Conservation (phyloP, 768 basidiomycete genomes). For the Glaciozyma antarctica region DNA sequence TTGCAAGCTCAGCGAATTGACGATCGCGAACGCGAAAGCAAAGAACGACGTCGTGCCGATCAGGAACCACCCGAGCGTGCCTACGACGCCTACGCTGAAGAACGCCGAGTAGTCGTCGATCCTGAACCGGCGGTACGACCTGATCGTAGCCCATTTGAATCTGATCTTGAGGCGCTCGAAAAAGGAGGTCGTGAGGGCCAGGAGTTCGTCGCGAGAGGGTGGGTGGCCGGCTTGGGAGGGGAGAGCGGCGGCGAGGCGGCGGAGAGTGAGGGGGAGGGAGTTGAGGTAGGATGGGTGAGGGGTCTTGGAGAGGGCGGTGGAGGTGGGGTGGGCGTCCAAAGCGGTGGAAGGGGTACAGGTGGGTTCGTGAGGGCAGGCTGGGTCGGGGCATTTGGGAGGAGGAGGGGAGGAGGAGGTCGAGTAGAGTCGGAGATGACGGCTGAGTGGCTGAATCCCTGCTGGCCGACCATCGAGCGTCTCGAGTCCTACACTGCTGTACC, state of each 20-base stretch:
- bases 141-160: constrained; percentile 96
- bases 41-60: constrained; percentile 97
- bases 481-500: not conserved
- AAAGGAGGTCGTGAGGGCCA: constrained; percentile 76
- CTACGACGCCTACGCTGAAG: constrained; percentile 88
- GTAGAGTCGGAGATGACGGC: not conserved
- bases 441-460: not conserved
- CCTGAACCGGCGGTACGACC: constrained; percentile 87
- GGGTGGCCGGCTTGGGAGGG: constrained; percentile 48
- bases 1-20: constrained; percentile 62
- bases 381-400: not conserved
- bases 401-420: not conserved
- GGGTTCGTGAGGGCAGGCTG: constrained; percentile 1
- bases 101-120: constrained; percentile 96
- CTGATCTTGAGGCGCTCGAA: constrained; percentile 79
- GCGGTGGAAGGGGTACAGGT: not conserved
- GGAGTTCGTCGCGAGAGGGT: constrained; percentile 80
- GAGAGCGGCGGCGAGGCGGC: constrained; percentile 63
- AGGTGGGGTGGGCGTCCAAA: not conserved
- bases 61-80: constrained; percentile 90
- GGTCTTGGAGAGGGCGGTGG: constrained; percentile 5
- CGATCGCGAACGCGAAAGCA: constrained; percentile 78
- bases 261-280: constrained; percentile 66
- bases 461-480: not conserved
- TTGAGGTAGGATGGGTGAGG: constrained; percentile 31